A percentile compares a stretch with the other conserved stretches of the same genome.
Evolutionary conservation across 164 flowering plant genomes (phyloP).

Genomic region (Protea cynaroides): DNA sequence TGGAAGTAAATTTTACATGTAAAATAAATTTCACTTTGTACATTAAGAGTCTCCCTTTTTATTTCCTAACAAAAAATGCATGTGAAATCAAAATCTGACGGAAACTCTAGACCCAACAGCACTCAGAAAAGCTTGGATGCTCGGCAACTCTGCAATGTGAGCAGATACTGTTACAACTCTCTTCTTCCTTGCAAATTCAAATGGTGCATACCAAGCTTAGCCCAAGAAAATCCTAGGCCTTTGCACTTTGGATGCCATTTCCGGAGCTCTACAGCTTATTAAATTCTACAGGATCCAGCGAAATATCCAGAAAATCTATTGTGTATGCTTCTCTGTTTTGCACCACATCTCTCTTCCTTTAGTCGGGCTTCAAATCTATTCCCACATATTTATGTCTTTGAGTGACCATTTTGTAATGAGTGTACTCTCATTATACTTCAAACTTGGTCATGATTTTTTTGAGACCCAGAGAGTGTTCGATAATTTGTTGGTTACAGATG

Average conservation of each 20-base stretch:
- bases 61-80: too few relatives aligned
- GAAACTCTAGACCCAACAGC: too few relatives aligned
- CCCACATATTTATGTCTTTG: conserved; percentile 49
- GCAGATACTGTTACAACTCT: conserved; percentile 24
- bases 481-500: conserved; percentile 38
- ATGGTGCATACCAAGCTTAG: background rate
- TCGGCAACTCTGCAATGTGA: too few relatives aligned
- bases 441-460: conserved; percentile 26
- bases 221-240: conserved; percentile 29
- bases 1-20: too few relatives aligned
- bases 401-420: conserved; percentile 55
- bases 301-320: conserved; percentile 25
- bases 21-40: too few relatives aligned
- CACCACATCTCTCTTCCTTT: conserved; percentile 32
- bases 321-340: conserved; percentile 50
- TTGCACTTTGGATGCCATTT: conserved; percentile 36
- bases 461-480: conserved; percentile 45
- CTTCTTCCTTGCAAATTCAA: conserved; percentile 8
- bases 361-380: conserved; percentile 47
- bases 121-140: too few relatives aligned
- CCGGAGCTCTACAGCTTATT: conserved; percentile 32
- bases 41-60: too few relatives aligned
- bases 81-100: too few relatives aligned
- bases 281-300: conserved; percentile 21
- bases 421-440: conserved; percentile 51